Evolutionary conservation across 1,139 yeast genomes (phyloP).

Genomic region (Scheffersomyces titani): DNA sequence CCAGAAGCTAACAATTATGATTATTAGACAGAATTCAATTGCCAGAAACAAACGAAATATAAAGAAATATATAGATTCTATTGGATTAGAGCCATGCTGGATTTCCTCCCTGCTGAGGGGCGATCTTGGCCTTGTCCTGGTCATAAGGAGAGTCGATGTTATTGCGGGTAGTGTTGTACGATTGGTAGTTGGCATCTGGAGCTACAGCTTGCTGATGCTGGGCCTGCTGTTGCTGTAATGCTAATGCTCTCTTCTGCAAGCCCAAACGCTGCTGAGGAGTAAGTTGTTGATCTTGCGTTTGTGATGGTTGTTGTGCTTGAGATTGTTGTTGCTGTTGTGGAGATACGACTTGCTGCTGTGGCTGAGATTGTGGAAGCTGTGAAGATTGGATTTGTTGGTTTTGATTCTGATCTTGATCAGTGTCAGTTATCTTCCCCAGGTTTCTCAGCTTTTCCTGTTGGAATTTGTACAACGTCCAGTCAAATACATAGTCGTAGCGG

Average conservation of each 20-base stretch:
- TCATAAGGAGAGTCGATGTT: slow-evolving; percentile 5
- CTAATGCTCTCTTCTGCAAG: slow-evolving; percentile 1
- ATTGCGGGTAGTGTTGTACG: slow-evolving; percentile 1
- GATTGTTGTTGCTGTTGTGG: slow-evolving; percentile 1
- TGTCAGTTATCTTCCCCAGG: slow-evolving; percentile 34
- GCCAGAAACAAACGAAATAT: not conserved
- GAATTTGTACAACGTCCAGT: slow-evolving; percentile 92
- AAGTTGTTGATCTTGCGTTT: not conserved
- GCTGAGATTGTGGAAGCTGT: slow-evolving; percentile 3
- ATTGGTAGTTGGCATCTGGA: slow-evolving; percentile 1
- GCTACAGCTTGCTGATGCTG: not conserved
- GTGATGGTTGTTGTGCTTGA: slow-evolving; percentile 3
- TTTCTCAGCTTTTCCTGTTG: slow-evolving; percentile 65
- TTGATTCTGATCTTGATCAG: slow-evolving; percentile 19
- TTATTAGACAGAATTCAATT: not conserved
- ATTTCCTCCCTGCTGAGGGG: slow-evolving; percentile 9
- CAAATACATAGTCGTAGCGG: slow-evolving; percentile 91
- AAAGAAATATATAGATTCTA: not conserved
- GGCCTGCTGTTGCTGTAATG: not conserved
- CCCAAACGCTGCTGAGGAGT: slow-evolving; percentile 2
- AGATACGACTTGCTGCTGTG: slow-evolving; percentile 2
- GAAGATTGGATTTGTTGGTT: slow-evolving; percentile 1
- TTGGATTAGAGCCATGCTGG: slow-evolving; percentile 9
- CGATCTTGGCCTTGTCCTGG: slow-evolving; percentile 8
- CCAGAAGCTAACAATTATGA: not conserved